Conservation (phyloP, 306 rosid species). For the Fagus crenata region DNA sequence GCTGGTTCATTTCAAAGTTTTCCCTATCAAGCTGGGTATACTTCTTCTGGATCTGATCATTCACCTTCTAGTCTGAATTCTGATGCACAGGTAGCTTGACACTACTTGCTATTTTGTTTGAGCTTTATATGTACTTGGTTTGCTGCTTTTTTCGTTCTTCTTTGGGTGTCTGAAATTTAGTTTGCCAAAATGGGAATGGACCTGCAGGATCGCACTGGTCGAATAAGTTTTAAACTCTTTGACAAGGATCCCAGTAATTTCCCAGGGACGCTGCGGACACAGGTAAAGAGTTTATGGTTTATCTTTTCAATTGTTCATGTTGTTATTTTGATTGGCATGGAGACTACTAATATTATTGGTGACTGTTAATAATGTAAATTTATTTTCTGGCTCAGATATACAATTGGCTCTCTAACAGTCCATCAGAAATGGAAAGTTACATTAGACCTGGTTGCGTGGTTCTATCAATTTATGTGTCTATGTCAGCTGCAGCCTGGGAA, state of each 20-base stretch:
- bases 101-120: conserved; percentile 5
- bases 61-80: conserved; percentile 91
- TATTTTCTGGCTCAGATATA: conserved; percentile 46
- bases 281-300: conserved; percentile 47
- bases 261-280: conserved; percentile 72
- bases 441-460: conserved; percentile 94
- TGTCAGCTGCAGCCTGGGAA: conserved; percentile 78
- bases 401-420: conserved; percentile 87
- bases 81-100: conserved; percentile 68
- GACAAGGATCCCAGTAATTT: conserved; percentile 90
- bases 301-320: not conserved
- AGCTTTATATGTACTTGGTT: not conserved
- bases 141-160: not conserved
- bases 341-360: not conserved
- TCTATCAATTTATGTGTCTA: conserved; percentile 69
- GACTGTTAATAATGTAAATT: not conserved
- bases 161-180: not conserved
- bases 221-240: conserved; percentile 81
- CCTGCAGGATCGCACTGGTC: conserved; percentile 76
- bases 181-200: conserved; percentile 18
- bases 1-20: conserved; percentile 57
- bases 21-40: conserved; percentile 75
- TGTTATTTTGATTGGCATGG: conserved; percentile 11
- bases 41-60: conserved; percentile 85
- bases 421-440: conserved; percentile 93